Base-by-base conservation (phyloP, 177 flowering plant genomes). In the Vitis hybrid region DNA sequence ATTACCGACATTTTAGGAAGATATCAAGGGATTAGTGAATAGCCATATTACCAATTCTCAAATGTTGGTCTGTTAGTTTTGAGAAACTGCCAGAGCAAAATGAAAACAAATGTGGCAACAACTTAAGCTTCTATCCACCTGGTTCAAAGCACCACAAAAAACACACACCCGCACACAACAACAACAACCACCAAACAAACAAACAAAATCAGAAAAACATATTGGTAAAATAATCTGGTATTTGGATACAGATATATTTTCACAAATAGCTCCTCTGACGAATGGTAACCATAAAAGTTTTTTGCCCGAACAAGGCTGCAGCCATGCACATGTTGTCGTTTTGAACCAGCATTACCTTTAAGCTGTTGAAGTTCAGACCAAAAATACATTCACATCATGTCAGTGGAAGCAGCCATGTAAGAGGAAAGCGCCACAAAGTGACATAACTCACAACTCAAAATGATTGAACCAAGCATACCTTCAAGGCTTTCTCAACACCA, bases 201-300 rank as follows among this genome's bases (percentile, higher is more conserved):
- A 28, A 3, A 44, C 18, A 51, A 10, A 64, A 13, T 11, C 31
- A 53, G 17, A 64, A 61, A 10, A 53, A 31, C 5, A 11, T 44
- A 24, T n/a, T 15, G 7, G 71, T 1, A 58, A 12, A 54, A 51
- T 11, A 49, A 24, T 24, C 28, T 15, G 60, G 50, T 15, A 66
- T 38, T 58, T 71, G 98, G 99, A 95, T 95, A 95, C 99, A 95
- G 84, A 72, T 87, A 90, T 76, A 95, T 88, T 80, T 92, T 93
- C 69, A 88, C 81, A 85, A 92, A 95, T 11, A 90, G 77, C 77
- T 95, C 98, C 82, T 95, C 99, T 11, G 89, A 71, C 55, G 88
- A 71, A 85, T 90, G 88, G 76, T 86, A 92, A 64, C 99, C 99
- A 83, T 95, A 95, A 70, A 95, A 83, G 69, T 72, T 92, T 82